These are phyloP conservation scores for Sphagnum fallax DNA, from an alignment of 228 moss, liverwort and hornwort genomes.

Conservation along the genomic window DNA sequence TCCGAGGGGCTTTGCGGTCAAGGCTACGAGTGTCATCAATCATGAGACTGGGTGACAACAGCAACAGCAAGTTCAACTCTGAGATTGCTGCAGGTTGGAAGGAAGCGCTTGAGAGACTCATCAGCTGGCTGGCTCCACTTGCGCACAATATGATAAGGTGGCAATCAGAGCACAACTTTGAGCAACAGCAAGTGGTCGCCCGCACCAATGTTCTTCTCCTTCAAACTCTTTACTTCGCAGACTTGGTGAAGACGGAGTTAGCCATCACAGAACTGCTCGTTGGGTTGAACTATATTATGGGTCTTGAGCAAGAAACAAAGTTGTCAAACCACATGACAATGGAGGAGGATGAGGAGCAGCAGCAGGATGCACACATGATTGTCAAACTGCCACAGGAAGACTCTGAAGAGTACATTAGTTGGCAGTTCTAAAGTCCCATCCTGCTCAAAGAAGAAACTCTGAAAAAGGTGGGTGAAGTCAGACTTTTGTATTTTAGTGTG, in stretches of 20 bases:
- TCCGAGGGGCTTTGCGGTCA: slow-evolving; percentile 73
- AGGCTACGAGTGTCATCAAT: slow-evolving; percentile 44
- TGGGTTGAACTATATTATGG: not conserved
- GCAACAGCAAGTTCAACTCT: slow-evolving; percentile 58
- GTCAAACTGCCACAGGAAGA: too few relatives aligned
- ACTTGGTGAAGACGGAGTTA: not conserved
- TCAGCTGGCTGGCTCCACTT: slow-evolving; percentile 84
- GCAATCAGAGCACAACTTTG: not conserved
- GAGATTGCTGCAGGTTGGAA: slow-evolving; percentile 92
- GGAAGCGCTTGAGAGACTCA: slow-evolving; percentile 81
- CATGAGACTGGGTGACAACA: slow-evolving; percentile 36
- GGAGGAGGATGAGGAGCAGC: too few relatives aligned
- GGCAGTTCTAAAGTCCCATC: too few relatives aligned
- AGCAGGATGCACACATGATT: too few relatives aligned
- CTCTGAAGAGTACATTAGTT: too few relatives aligned
- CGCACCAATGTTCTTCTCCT: not conserved
- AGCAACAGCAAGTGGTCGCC: not conserved
- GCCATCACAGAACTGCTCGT: not conserved
- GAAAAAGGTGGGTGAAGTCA: too few relatives aligned
- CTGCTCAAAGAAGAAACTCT: too few relatives aligned
- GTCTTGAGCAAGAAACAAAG: not conserved
- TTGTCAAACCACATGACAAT: too few relatives aligned
- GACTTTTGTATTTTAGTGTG: too few relatives aligned
- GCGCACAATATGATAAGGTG: slow-evolving; percentile 33
- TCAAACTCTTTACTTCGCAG: not conserved